A percentile compares a stretch with the other conserved stretches of the same genome.
These are phyloP conservation scores for Ceratocystiopsis brevicomis DNA, from an alignment of 2,329 filamentous ascomycete species.

Conservation along the genomic window DNA sequence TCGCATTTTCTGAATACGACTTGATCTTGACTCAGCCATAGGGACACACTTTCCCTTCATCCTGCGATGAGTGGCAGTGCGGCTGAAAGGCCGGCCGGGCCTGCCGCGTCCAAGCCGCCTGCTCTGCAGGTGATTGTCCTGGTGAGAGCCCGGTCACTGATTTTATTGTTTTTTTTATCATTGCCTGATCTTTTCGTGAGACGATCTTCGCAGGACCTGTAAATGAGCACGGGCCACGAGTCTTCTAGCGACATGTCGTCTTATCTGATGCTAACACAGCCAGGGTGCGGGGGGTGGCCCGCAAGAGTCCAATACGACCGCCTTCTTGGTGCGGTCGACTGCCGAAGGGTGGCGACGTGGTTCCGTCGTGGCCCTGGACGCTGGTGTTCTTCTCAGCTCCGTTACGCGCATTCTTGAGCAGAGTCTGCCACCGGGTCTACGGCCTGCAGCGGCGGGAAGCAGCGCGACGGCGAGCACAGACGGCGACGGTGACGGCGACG, in stretches of 20 bases:
- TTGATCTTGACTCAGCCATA: too few relatives aligned
- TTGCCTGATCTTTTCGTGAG: conserved; percentile 2
- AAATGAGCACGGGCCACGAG: too few relatives aligned
- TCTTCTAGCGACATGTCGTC: background rate
- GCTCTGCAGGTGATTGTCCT: conserved; percentile 57
- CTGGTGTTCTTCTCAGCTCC: conserved; percentile 70
- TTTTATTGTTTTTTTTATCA: conserved; percentile 4
- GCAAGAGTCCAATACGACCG: conserved; percentile 73
- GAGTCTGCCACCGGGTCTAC: conserved; percentile 22
- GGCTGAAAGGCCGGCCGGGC: conserved; percentile 4
- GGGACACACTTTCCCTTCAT: background rate
- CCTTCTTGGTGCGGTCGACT: conserved; percentile 69
- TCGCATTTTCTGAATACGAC: too few relatives aligned
- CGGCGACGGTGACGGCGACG: conserved; percentile 1
- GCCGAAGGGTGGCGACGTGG: conserved; percentile 62
- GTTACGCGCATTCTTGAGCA: conserved; percentile 62
- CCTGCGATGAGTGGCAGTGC: conserved; percentile 6
- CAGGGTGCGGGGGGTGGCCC: conserved; percentile 84
- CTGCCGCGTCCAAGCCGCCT: conserved; percentile 12
- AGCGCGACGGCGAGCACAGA: background rate
- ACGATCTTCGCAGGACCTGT: background rate
- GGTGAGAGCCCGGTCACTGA: conserved; percentile 29
- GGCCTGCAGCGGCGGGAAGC: conserved; percentile 3
- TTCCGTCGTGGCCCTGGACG: conserved; percentile 82
- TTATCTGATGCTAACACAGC: background rate